Percentiles rank a stretch among this genome's conserved stretches.
Conservation (phyloP, 495 filamentous ascomycete species). For the Usnea hakonensis region DNA sequence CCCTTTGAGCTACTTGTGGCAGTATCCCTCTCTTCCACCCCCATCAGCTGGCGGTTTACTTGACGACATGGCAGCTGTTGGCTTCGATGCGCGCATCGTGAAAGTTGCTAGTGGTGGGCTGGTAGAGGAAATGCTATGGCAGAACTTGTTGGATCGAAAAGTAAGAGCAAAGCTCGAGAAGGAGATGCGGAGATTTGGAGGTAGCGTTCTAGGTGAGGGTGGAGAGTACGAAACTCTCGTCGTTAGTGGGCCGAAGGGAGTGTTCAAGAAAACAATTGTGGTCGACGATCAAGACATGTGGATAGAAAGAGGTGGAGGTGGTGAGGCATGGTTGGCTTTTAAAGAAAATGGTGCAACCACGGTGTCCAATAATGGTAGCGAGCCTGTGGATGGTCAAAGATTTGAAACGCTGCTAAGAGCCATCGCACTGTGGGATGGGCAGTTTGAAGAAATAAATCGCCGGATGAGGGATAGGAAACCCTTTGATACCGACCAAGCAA, state of each 20-base stretch:
- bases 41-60: slow-evolving; percentile 48
- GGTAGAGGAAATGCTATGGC: slow-evolving; percentile 75
- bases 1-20: slow-evolving; percentile 84
- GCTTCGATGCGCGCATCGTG: slow-evolving; percentile 78
- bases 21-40: slow-evolving; percentile 66
- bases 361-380: slow-evolving; percentile 40
- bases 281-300: slow-evolving; percentile 47
- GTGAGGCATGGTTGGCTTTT: slow-evolving; percentile 58
- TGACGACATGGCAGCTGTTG: slow-evolving; percentile 68
- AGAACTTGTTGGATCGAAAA: slow-evolving; percentile 54
- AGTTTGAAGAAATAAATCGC: slow-evolving; percentile 30
- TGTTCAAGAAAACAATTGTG: slow-evolving; percentile 67
- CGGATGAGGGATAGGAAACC: not conserved
- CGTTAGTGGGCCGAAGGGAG: slow-evolving; percentile 60
- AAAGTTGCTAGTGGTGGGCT: slow-evolving; percentile 91
- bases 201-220: slow-evolving; percentile 76
- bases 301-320: slow-evolving; percentile 58
- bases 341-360: slow-evolving; percentile 41
- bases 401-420: slow-evolving; percentile 30
- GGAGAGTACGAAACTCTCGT: slow-evolving; percentile 96
- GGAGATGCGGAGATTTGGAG: slow-evolving; percentile 60
- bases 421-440: slow-evolving; percentile 40
- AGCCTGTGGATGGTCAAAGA: slow-evolving; percentile 36
- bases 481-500: not conserved
- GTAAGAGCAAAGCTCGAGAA: slow-evolving; percentile 49